Base-by-base conservation (phyloP, 805 yeast species). In the Candida nanaspora region DNA sequence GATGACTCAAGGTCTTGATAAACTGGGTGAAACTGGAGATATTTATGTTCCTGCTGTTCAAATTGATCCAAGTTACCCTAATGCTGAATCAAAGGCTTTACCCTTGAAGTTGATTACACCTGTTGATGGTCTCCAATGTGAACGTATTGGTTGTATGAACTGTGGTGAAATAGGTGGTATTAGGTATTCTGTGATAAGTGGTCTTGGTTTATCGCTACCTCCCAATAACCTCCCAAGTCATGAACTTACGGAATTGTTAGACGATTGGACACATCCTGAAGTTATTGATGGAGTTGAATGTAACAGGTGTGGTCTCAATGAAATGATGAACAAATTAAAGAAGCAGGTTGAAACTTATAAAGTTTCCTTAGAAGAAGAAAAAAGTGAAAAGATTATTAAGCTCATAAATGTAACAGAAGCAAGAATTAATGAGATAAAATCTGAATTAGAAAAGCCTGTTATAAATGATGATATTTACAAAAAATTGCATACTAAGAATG, bases 111-210 rank as follows among this genome's bases (percentile, higher is more conserved):
- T 85, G 41, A 58, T 87, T 1, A 88, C 96, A 0, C 98, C 98
- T 0, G 88, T 91, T 14, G 98, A 91, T 63, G 98, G 98, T 3
- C 65, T 85, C 3, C 74, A 81, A 22, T 91, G 88, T 7, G 95
- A 86, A 53, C 71, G 97, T 52, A 88, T 91, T 38, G 96, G 96
- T 0, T 91, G 98, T 58, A 69, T 86, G 39, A 69, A 70, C 14
- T 91, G 98, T 70, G 96, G 96, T 43, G 97, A 91, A 53, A 86
- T 80, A 60, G 96, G 96, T 41, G 97, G 97, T 2, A 80, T 89
- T 15, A 72, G 96, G 45, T 82, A 81, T 48, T 82, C 93, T 1
- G 85, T 86, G 0, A 72, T 80, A 40, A 78, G 86, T 51, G 91
- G 93, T 0, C 58, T 85, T 38, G 79, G 85, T 48, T 69, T 85